Percentiles rank a stretch among this genome's conserved stretches.
Evolutionary conservation across 2,329 filamentous ascomycete genomes (phyloP).

Genomic region (Monilinia fructigena): DNA sequence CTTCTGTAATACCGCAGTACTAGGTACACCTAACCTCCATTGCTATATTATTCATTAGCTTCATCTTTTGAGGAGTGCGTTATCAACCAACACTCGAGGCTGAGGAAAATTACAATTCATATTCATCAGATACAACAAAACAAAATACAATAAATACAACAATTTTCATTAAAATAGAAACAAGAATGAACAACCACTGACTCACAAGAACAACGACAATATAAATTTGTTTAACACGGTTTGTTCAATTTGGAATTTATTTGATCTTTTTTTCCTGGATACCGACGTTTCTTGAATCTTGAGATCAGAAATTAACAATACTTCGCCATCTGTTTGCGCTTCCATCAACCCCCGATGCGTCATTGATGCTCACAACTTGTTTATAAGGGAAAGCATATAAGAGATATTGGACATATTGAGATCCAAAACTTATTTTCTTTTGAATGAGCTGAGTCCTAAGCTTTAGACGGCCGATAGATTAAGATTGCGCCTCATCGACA

Average conservation of each 20-base stretch:
- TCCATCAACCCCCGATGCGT: conserved; percentile 30
- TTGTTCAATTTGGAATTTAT: neutral
- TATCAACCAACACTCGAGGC: conserved; percentile 28
- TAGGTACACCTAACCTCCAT: too few relatives aligned
- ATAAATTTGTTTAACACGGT: neutral
- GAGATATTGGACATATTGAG: neutral
- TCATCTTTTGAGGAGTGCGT: conserved; percentile 8
- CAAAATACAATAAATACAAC: neutral
- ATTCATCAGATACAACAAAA: neutral
- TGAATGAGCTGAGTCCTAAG: conserved; percentile 3
- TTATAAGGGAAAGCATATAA: neutral
- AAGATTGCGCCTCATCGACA: conserved; percentile 11
- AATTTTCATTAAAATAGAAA: neutral
- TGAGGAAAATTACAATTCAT: conserved; percentile 21
- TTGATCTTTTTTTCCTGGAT: neutral
- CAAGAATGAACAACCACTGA: neutral
- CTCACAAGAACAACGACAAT: neutral
- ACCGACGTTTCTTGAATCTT: neutral
- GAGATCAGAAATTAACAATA: neutral
- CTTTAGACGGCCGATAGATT: neutral
- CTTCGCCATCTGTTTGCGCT: conserved; percentile 18
- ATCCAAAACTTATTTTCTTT: conserved; percentile 13
- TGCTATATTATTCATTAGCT: neutral
- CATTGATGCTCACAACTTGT: conserved; percentile 21
- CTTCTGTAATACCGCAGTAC: too few relatives aligned